A percentile compares a stretch with the other conserved stretches of the same genome.
Evolutionary conservation across 768 basidiomycete species (phyloP).

Genomic region (Melanogaster broomeanus): DNA sequence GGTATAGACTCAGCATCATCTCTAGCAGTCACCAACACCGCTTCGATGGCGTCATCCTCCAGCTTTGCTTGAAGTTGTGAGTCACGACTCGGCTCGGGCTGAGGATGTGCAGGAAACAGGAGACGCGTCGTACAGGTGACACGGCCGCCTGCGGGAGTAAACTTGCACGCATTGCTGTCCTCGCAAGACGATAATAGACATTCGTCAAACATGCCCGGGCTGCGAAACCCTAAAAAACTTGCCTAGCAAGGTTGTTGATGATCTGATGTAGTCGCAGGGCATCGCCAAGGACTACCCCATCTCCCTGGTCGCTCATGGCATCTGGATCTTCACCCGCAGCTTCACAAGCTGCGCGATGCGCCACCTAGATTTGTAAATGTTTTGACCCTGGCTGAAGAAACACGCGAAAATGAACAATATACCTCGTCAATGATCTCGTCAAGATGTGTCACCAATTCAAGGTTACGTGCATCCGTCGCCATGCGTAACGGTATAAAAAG

Average conservation of each 20-base stretch:
- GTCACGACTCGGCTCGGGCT: constrained; percentile 10
- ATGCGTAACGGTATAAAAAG: constrained; percentile 69
- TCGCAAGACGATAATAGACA: neutral
- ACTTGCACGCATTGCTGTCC: constrained; percentile 75
- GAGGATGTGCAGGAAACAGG: constrained; percentile 34
- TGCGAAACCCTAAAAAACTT: constrained; percentile 1
- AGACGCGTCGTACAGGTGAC: constrained; percentile 69
- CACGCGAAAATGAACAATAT: neutral
- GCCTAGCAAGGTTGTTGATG: constrained; percentile 82
- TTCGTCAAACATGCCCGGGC: neutral
- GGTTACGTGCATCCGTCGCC: constrained; percentile 64
- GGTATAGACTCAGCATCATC: constrained; percentile 31
- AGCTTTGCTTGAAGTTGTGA: constrained; percentile 2
- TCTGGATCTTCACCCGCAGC: constrained; percentile 51
- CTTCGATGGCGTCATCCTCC: constrained; percentile 22
- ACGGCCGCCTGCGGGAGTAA: constrained; percentile 69
- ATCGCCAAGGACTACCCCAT: constrained; percentile 80
- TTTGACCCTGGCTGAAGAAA: neutral
- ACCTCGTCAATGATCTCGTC: constrained; percentile 70
- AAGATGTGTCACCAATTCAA: constrained; percentile 68
- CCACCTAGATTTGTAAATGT: constrained; percentile 42
- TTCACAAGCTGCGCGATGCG: constrained; percentile 58
- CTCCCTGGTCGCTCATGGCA: constrained; percentile 33
- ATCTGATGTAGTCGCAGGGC: constrained; percentile 81
- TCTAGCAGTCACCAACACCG: constrained; percentile 29